Evolutionary conservation across 1,284 basidiomycete species (phyloP).

Genomic region (Puccinia polysora): DNA sequence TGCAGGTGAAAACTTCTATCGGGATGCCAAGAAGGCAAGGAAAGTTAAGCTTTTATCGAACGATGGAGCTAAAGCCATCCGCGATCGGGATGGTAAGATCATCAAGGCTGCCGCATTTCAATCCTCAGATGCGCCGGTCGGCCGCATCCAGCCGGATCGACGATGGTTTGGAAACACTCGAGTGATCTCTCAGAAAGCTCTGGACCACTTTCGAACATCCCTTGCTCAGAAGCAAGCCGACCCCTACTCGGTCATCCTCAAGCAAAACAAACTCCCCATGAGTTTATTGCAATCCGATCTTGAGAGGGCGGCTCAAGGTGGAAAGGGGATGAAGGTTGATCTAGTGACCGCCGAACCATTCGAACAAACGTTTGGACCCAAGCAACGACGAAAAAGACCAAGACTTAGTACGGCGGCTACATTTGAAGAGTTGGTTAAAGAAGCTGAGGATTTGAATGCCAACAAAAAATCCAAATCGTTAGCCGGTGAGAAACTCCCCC

Average conservation of each 20-base stretch:
- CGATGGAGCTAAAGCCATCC: conserved; percentile 77
- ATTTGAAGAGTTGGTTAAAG: conserved; percentile 73
- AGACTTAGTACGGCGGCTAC: conserved; percentile 69
- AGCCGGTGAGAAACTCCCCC: conserved; percentile 33
- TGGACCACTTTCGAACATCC: conserved; percentile 89
- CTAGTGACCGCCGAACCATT: conserved; percentile 93
- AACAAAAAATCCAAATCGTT: conserved; percentile 41
- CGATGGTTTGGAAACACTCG: conserved; percentile 97
- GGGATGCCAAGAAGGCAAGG: conserved; percentile 57
- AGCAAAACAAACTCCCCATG: conserved; percentile 91
- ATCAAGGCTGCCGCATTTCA: conserved; percentile 87
- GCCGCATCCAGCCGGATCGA: conserved; percentile 83
- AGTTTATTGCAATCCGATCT: conserved; percentile 78
- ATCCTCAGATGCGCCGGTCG: conserved; percentile 79
- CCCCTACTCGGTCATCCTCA: conserved; percentile 85
- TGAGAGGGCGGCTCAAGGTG: conserved; percentile 63
- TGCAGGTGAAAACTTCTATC: conserved; percentile 44
- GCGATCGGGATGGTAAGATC: conserved; percentile 83
- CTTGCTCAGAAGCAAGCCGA: conserved; percentile 76
- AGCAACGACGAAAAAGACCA: conserved; percentile 83
- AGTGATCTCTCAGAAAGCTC: conserved; percentile 90
- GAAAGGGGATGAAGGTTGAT: conserved; percentile 62
- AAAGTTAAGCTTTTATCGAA: conserved; percentile 73
- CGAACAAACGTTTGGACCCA: conserved; percentile 83
- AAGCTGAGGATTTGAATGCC: conserved; percentile 44